phyloP scores from a whole-genome alignment of 1,284 basidiomycete species.

The Rhodotorula sp. region DNA sequence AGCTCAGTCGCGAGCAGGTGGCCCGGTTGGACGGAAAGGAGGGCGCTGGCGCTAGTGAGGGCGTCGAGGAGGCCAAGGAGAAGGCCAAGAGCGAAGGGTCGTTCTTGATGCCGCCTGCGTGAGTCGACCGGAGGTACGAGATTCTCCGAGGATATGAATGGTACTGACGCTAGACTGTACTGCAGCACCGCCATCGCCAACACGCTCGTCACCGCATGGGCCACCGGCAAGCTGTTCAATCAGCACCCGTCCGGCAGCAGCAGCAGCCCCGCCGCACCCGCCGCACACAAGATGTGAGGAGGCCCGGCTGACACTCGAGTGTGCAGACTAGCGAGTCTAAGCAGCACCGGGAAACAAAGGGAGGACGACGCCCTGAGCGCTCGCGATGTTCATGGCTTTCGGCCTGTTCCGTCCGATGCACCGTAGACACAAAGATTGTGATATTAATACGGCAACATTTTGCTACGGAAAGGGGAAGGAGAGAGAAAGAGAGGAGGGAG shows the following conservation, averaged over 20 bases:
- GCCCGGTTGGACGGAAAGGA: constrained; percentile 58
- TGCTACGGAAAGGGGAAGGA: too few species aligned
- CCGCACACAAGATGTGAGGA: constrained; percentile 3
- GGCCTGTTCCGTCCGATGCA: too few species aligned
- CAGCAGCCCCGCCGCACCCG: not conserved
- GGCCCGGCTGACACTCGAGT: too few species aligned
- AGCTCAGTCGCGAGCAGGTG: constrained; percentile 61
- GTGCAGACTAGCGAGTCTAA: too few species aligned
- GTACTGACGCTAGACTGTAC: not conserved
- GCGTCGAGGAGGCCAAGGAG: constrained; percentile 33
- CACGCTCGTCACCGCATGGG: constrained; percentile 67
- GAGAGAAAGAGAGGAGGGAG: too few species aligned
- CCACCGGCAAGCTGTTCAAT: constrained; percentile 39
- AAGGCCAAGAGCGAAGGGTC: constrained; percentile 52
- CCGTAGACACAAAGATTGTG: too few species aligned
- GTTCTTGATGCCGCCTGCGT: constrained; percentile 64
- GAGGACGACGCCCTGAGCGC: too few species aligned
- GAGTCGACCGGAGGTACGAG: not conserved
- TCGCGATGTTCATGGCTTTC: too few species aligned
- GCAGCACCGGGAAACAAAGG: too few species aligned
- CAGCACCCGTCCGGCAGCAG: not conserved
- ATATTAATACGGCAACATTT: too few species aligned
- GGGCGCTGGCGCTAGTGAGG: constrained; percentile 29
- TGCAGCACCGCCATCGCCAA: constrained; percentile 66
- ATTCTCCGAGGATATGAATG: not conserved